Percentiles rank a stretch among this genome's conserved stretches.
These are phyloP conservation scores for Takakia lepidozioides DNA, from an alignment of 225 moss, liverwort and hornwort species.

Conservation along the genomic window DNA sequence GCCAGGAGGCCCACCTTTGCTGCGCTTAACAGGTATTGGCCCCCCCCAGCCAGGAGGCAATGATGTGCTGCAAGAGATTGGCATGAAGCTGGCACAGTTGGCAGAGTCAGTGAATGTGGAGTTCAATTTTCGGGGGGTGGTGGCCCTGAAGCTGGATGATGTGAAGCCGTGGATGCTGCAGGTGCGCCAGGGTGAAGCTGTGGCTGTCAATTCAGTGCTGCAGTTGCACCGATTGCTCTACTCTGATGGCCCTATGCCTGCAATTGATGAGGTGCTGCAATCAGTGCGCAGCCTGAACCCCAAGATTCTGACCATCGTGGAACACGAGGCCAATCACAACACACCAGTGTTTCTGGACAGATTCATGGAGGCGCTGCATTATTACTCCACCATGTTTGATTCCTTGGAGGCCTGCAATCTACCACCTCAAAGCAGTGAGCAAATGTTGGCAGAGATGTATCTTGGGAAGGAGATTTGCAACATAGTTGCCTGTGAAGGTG, in stretches of 20 bases:
- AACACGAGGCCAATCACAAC: slow-evolving; percentile 78
- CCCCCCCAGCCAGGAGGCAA: slow-evolving; percentile 41
- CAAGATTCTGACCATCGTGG: slow-evolving; percentile 54
- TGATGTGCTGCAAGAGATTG: slow-evolving; percentile 65
- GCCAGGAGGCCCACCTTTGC: slow-evolving; percentile 54
- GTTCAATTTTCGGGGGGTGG: slow-evolving; percentile 64
- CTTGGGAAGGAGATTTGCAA: slow-evolving; percentile 67
- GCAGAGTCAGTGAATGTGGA: slow-evolving; percentile 52
- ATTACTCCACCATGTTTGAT: slow-evolving; percentile 76
- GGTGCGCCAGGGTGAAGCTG: slow-evolving; percentile 51
- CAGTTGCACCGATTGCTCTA: slow-evolving; percentile 58
- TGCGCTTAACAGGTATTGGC: slow-evolving; percentile 73
- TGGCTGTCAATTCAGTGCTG: slow-evolving; percentile 62
- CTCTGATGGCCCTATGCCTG: slow-evolving; percentile 21
- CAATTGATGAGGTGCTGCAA: slow-evolving; percentile 54
- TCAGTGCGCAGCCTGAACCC: slow-evolving; percentile 41
- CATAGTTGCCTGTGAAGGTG: slow-evolving; percentile 69
- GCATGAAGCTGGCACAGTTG: slow-evolving; percentile 53
- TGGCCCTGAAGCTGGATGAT: slow-evolving; percentile 56
- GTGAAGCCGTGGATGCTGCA: slow-evolving; percentile 73
- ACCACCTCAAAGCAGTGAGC: slow-evolving; percentile 35
- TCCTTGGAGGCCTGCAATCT: slow-evolving; percentile 58
- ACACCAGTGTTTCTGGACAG: slow-evolving; percentile 45
- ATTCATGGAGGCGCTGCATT: slow-evolving; percentile 67
- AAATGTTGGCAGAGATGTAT: slow-evolving; percentile 58